Percentiles rank a stretch among this genome's conserved stretches.
phyloP scores from a whole-genome alignment of 345 rosid genomes.

The Moringa oleifera region DNA sequence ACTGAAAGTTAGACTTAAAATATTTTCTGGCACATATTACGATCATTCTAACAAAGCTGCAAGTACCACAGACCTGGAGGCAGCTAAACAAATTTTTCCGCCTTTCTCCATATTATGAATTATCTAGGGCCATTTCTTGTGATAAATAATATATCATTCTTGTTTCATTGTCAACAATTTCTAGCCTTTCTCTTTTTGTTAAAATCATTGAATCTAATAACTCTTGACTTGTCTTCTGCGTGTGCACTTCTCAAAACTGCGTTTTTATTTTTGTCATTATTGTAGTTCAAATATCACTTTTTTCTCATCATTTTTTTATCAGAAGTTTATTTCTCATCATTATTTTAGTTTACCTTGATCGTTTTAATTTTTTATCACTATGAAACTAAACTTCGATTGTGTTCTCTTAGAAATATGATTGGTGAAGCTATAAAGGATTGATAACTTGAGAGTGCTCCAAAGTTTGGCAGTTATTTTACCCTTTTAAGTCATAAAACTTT shows the following conservation, averaged over 20 bases:
- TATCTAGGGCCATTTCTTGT: not conserved
- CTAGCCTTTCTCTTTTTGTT: constrained; percentile 6
- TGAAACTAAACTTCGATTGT: not conserved
- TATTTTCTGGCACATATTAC: not conserved
- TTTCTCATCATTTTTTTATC: too few relatives aligned
- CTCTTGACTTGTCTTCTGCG: too few relatives aligned
- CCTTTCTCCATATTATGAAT: not conserved
- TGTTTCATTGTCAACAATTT: too few relatives aligned
- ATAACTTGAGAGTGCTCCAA: not conserved
- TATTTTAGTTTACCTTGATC: too few relatives aligned
- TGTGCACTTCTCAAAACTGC: too few relatives aligned
- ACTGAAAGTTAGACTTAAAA: constrained; percentile 6
- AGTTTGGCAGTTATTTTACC: not conserved
- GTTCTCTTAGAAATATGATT: not conserved
- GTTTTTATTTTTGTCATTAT: too few relatives aligned
- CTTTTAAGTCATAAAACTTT: not conserved
- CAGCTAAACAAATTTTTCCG: not conserved
- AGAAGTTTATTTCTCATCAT: too few relatives aligned
- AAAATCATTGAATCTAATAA: not conserved
- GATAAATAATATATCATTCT: constrained; percentile 3
- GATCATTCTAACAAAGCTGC: not conserved
- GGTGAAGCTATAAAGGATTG: not conserved
- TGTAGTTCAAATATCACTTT: too few relatives aligned
- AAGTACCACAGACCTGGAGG: not conserved
- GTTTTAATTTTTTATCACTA: too few relatives aligned